phyloP scores from a whole-genome alignment of 2,329 filamentous ascomycete genomes.

The Penicillium sp. region DNA sequence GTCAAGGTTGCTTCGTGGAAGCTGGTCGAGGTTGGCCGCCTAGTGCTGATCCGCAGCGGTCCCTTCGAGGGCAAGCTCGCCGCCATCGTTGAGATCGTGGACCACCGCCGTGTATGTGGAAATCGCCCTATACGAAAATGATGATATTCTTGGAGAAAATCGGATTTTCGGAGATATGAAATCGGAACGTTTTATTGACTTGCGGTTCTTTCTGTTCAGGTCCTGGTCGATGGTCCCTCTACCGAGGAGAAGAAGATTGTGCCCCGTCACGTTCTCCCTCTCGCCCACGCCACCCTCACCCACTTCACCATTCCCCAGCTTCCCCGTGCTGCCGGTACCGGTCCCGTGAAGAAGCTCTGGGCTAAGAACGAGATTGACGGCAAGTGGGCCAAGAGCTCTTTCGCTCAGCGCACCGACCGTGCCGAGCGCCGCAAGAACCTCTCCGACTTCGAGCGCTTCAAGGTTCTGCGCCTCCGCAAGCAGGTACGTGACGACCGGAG shows the following conservation, averaged over 20 bases:
- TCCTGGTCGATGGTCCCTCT: slow-evolving; percentile 92
- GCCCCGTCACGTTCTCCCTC: slow-evolving; percentile 78
- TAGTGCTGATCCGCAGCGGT: slow-evolving; percentile 85
- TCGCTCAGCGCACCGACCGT: slow-evolving; percentile 89
- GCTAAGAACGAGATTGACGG: slow-evolving; percentile 84
- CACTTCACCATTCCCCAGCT: slow-evolving; percentile 82
- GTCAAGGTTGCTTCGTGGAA: slow-evolving; percentile 84
- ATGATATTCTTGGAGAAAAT: slow-evolving; percentile 11
- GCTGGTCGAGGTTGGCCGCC: slow-evolving; percentile 96
- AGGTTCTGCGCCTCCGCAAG: slow-evolving; percentile 99
- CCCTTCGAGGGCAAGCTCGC: slow-evolving; percentile 82
- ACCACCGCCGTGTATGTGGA: slow-evolving; percentile 95
- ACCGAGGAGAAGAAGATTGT: slow-evolving; percentile 73
- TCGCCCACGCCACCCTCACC: slow-evolving; percentile 82
- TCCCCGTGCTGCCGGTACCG: slow-evolving; percentile 77
- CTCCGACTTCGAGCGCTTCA: slow-evolving; percentile 99
- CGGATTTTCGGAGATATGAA: slow-evolving; percentile 6
- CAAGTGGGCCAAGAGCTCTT: slow-evolving; percentile 88
- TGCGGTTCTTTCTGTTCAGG: slow-evolving; percentile 54
- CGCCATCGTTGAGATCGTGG: slow-evolving; percentile 97
- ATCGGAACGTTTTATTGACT: slow-evolving; percentile 20
- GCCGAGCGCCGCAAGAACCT: slow-evolving; percentile 81
- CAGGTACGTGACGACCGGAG: slow-evolving; percentile 60
- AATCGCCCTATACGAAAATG: slow-evolving; percentile 11
- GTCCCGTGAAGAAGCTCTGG: slow-evolving; percentile 82